Evolutionary conservation across 257 asterid genomes (phyloP).

Genomic region (Petunia secreta): DNA sequence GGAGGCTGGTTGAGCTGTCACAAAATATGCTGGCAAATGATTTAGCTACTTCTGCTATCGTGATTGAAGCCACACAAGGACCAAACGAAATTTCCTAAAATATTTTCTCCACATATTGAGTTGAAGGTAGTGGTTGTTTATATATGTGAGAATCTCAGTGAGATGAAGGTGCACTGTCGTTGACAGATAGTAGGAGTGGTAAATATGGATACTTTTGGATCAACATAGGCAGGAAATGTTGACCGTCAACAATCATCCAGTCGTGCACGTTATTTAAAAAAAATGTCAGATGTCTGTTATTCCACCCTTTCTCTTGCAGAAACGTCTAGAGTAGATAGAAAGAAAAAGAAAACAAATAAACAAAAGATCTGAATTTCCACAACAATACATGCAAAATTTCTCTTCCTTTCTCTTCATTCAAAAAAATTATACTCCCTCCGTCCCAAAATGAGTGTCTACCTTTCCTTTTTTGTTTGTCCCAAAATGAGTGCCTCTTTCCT

Average conservation of each 20-base stretch:
- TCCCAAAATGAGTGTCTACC: too few relatives aligned
- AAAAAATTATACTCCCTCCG: not conserved
- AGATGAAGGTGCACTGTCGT: not conserved
- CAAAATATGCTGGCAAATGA: constrained; percentile 1
- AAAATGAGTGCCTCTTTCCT: too few relatives aligned
- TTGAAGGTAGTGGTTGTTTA: not conserved
- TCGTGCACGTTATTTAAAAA: not conserved
- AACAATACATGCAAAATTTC: not conserved
- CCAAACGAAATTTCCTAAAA: not conserved
- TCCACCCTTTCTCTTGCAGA: constrained; percentile 16
- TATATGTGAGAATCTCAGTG: not conserved
- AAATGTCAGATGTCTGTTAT: not conserved
- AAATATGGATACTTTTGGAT: not conserved
- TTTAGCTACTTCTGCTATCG: not conserved
- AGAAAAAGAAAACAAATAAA: constrained; percentile 19
- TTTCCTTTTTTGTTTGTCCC: too few relatives aligned
- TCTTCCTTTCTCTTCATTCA: not conserved
- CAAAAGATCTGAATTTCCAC: not conserved
- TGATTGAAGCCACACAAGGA: not conserved
- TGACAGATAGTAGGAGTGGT: not conserved
- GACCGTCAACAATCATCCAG: not conserved
- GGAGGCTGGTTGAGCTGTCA: not conserved
- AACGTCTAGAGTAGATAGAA: not conserved
- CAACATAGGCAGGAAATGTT: not conserved
- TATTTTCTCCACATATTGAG: not conserved